Evolutionary conservation across 257 asterid genomes (phyloP).

Genomic region (Misopates orontium): DNA sequence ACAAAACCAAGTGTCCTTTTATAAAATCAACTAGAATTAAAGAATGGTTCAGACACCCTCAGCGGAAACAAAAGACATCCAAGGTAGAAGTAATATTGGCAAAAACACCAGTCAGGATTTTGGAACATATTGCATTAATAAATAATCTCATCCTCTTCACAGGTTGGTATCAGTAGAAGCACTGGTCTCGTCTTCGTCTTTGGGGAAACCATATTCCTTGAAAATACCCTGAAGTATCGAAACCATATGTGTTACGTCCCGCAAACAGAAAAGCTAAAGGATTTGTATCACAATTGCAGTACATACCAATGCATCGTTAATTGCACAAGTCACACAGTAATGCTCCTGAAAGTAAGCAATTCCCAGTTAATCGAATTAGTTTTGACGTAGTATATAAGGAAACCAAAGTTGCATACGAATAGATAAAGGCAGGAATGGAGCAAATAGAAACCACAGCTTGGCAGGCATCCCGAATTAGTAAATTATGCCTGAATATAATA

Average conservation of each 20-base stretch:
- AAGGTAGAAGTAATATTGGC: too few species aligned
- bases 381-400: neutral
- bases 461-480: too few species aligned
- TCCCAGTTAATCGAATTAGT: constrained; percentile 13
- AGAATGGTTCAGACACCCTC: neutral
- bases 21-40: neutral
- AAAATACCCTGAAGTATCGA: constrained; percentile 62
- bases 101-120: too few species aligned
- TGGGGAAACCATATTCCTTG: constrained; percentile 71
- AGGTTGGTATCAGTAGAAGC: constrained; percentile 39
- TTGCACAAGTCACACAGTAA: constrained; percentile 82
- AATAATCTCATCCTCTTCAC: constrained; percentile 20
- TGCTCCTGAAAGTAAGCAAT: constrained; percentile 72
- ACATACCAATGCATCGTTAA: constrained; percentile 83
- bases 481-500: too few species aligned
- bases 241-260: neutral
- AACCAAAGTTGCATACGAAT: neutral
- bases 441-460: neutral
- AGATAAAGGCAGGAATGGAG: neutral
- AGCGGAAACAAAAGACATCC: neutral
- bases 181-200: constrained; percentile 35
- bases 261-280: neutral
- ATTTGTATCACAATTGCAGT: neutral
- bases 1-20: constrained; percentile 3
- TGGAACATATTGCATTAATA: too few species aligned